Evolutionary conservation across 2,329 filamentous ascomycete species (phyloP).

Genomic region (Ophiostoma tasmaniense): DNA sequence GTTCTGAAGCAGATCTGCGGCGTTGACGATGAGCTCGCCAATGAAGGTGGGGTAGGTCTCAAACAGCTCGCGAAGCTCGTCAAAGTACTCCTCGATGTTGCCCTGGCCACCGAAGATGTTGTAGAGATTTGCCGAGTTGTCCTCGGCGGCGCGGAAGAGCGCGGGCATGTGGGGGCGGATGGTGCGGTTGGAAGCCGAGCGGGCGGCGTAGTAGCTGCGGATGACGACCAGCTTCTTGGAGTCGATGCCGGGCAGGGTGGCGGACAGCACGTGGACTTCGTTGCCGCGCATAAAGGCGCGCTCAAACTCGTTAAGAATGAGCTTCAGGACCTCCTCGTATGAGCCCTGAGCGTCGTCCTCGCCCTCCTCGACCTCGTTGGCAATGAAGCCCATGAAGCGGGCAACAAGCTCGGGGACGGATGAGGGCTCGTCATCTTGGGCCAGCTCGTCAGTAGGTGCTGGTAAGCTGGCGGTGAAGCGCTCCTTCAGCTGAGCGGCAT

Average conservation of each 20-base stretch:
- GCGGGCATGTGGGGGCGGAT: constrained; percentile 93
- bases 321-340: constrained; percentile 85
- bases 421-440: constrained; percentile 97
- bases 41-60: constrained; percentile 86
- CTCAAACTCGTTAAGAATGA: constrained; percentile 93
- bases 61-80: constrained; percentile 88
- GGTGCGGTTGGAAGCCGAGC: constrained; percentile 71
- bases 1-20: constrained; percentile 79
- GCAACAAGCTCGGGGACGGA: constrained; percentile 88
- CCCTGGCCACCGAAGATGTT: constrained; percentile 94
- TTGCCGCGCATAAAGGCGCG: constrained; percentile 89
- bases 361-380: constrained; percentile 80
- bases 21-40: constrained; percentile 69
- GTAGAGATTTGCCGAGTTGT: constrained; percentile 77
- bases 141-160: constrained; percentile 76
- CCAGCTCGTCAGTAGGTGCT: constrained; percentile 88
- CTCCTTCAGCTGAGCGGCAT: constrained; percentile 89
- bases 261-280: constrained; percentile 86
- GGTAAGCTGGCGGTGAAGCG: constrained; percentile 79
- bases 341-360: constrained; percentile 84
- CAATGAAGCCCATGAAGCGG: constrained; percentile 85
- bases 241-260: constrained; percentile 78
- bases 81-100: constrained; percentile 99
- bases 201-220: constrained; percentile 82
- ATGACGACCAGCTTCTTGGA: constrained; percentile 88